Conservation (phyloP, 2,329 filamentous ascomycete genomes). For the Fusarium sp. region DNA sequence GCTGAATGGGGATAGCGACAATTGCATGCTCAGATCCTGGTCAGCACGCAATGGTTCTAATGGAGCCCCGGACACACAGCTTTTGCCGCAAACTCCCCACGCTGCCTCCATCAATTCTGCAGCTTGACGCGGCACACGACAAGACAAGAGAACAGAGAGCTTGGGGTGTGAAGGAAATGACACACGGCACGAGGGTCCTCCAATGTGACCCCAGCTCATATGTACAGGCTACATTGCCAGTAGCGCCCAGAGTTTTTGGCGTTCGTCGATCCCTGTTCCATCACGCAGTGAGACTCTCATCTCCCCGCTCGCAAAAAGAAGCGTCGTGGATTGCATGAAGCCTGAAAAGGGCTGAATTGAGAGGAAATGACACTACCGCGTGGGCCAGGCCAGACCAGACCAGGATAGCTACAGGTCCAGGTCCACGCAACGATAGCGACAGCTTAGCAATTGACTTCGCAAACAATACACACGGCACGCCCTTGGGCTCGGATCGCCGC, state of each 20-base stretch:
- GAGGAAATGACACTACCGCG: background rate
- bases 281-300: conserved; percentile 1
- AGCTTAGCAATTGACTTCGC: conserved; percentile 3
- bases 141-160: background rate
- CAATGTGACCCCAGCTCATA: background rate
- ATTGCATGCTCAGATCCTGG: conserved; percentile 44
- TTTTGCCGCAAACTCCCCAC: conserved; percentile 32
- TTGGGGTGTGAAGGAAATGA: conserved; percentile 10
- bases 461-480: background rate
- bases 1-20: conserved; percentile 24
- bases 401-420: background rate
- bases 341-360: conserved; percentile 17
- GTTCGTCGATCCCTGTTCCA: conserved; percentile 30
- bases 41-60: conserved; percentile 42
- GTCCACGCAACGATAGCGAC: background rate
- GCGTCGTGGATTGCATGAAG: background rate
- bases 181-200: conserved; percentile 7
- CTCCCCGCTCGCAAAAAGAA: background rate
- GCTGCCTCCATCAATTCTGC: conserved; percentile 2
- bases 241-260: conserved; percentile 20
- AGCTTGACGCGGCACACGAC: conserved; percentile 10
- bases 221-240: background rate
- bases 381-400: conserved; percentile 18
- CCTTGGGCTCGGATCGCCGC: conserved; percentile 29
- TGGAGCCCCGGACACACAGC: conserved; percentile 1